phyloP scores from a whole-genome alignment of 768 basidiomycete genomes.

The Gloeophyllum trabeum region DNA sequence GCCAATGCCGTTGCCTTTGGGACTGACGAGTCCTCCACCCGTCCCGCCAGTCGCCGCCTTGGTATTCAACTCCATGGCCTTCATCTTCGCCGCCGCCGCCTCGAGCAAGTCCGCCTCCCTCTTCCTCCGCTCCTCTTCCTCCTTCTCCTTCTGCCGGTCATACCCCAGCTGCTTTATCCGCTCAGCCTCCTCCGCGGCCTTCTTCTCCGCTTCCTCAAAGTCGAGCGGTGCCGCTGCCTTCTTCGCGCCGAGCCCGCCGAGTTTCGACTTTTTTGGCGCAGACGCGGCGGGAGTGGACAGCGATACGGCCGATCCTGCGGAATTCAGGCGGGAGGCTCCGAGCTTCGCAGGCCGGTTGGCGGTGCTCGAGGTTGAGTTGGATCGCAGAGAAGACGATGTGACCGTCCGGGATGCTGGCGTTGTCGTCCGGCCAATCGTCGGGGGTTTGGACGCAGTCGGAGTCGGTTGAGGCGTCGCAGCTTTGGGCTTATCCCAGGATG shows the following conservation, averaged over 20 bases:
- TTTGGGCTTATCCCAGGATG: slow-evolving; percentile 86
- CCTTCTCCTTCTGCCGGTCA: slow-evolving; percentile 66
- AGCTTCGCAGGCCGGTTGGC: slow-evolving; percentile 23
- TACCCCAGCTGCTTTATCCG: slow-evolving; percentile 87
- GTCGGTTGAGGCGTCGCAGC: slow-evolving; percentile 16
- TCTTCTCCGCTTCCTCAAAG: slow-evolving; percentile 90
- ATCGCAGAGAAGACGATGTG: slow-evolving; percentile 51
- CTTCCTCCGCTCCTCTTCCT: slow-evolving; percentile 66
- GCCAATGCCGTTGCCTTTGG: slow-evolving; percentile 29
- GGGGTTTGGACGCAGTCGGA: slow-evolving; percentile 19
- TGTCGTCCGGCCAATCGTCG: slow-evolving; percentile 43
- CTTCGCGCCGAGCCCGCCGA: slow-evolving; percentile 78
- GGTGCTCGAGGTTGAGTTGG: slow-evolving; percentile 23
- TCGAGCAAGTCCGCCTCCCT: slow-evolving; percentile 37
- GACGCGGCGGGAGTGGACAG: slow-evolving; percentile 15
- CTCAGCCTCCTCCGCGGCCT: slow-evolving; percentile 87
- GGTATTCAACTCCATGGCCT: slow-evolving; percentile 21
- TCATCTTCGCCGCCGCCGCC: slow-evolving; percentile 23
- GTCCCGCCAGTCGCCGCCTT: slow-evolving; percentile 17
- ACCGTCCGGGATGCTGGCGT: slow-evolving; percentile 45
- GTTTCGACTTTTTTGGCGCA: slow-evolving; percentile 50
- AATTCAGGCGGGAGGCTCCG: slow-evolving; percentile 31
- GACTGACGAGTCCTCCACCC: slow-evolving; percentile 12
- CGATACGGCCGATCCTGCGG: slow-evolving; percentile 19
- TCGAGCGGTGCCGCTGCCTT: slow-evolving; percentile 75